Conservation (phyloP, 257 asterid genomes). For the Gentiana straminea region DNA sequence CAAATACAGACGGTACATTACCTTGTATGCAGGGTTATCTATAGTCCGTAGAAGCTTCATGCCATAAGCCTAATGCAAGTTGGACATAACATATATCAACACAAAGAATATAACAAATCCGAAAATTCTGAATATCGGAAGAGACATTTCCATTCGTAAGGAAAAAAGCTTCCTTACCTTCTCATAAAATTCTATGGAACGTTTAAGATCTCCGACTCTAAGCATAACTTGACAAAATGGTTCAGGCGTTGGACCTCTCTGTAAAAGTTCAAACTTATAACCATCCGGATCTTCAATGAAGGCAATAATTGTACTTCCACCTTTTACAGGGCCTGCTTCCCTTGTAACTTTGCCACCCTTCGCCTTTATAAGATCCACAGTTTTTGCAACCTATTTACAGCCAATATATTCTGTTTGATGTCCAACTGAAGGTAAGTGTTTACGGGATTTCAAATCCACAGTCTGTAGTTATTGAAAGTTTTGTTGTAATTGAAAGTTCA, state of each 20-base stretch:
- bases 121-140: not conserved
- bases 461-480: too few species aligned
- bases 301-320: conserved; percentile 21
- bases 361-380: conserved; percentile 25
- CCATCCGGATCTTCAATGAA: conserved; percentile 38
- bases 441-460: too few species aligned
- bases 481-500: too few species aligned
- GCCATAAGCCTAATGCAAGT: conserved; percentile 61
- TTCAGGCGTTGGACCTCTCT: conserved; percentile 24
- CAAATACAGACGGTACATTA: conserved; percentile 7
- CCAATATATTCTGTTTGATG: too few species aligned
- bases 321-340: conserved; percentile 20
- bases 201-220: conserved; percentile 45
- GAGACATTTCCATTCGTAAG: not conserved
- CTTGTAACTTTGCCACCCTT: conserved; percentile 30
- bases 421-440: too few species aligned
- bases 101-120: not conserved
- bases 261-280: conserved; percentile 33
- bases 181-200: conserved; percentile 33
- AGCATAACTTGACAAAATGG: conserved; percentile 44
- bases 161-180: conserved; percentile 16
- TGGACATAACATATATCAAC: not conserved
- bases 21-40: conserved; percentile 99
- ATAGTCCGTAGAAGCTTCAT: conserved; percentile 94
- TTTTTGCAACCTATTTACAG: conserved; percentile 21